Conservation (phyloP, 1,139 yeast species). For the Debaryomyces udenii region DNA sequence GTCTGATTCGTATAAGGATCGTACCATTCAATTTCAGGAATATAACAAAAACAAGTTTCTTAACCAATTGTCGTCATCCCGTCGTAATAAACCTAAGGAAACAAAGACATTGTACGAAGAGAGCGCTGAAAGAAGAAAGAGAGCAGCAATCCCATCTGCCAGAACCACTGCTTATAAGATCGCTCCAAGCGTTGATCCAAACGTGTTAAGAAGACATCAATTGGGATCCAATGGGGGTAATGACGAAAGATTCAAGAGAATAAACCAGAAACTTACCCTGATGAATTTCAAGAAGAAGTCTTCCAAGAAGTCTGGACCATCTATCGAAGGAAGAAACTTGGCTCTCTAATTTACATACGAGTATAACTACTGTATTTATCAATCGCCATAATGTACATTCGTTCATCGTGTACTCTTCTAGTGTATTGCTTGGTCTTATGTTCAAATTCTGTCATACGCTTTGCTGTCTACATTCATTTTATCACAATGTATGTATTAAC, state of each 20-base stretch:
- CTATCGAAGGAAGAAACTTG: constrained; percentile 76
- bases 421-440: too few species aligned
- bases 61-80: constrained; percentile 47
- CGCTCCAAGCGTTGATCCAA: constrained; percentile 77
- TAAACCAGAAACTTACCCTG: constrained; percentile 56
- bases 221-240: constrained; percentile 53
- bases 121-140: constrained; percentile 86
- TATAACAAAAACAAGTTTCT: constrained; percentile 65
- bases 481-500: constrained; percentile 23
- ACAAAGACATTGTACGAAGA: constrained; percentile 75
- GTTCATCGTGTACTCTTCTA: too few species aligned
- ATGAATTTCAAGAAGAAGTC: constrained; percentile 52
- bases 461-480: constrained; percentile 3
- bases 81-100: constrained; percentile 39
- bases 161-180: constrained; percentile 86
- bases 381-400: neutral
- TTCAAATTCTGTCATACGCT: too few species aligned
- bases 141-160: constrained; percentile 94
- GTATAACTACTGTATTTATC: neutral
- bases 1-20: constrained; percentile 91
- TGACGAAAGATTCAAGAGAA: constrained; percentile 79
- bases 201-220: constrained; percentile 42
- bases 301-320: constrained; percentile 68
- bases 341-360: constrained; percentile 33
- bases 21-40: constrained; percentile 68